Base-by-base conservation (phyloP, 331 rosid genomes). In the Saraca asoca region DNA sequence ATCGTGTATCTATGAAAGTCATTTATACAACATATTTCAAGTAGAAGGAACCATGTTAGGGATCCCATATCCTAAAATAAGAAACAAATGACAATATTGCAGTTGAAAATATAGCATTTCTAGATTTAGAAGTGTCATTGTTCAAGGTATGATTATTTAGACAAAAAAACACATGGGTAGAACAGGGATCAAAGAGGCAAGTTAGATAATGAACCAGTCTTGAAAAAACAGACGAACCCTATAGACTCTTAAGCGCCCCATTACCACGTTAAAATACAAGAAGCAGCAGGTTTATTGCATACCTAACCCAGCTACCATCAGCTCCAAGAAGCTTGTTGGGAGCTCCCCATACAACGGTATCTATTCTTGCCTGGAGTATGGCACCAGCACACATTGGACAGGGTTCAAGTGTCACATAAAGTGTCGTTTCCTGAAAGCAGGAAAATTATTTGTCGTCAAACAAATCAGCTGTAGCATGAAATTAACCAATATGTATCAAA, bases 341-440 rank as follows among this genome's bases (percentile, higher is more conserved):
- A 71, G 99, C 93, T 78, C 99, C 99, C 99, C 99, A 94, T 24
- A 94, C 99, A 52, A 94, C 75, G 35, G 86, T 81, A 39, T 75
- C 81, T 7, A 94, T 19, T 78, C 99, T 83, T 69, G 99, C 95
- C 71, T 90, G 97, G 51, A 86, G 88, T 61, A 90, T 90, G 53
- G 99, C 99, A 29, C 99, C 99, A 75, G 99, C 97, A 68, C 99
- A 94, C 97, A 94, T 94, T 13, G 97, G 87, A 64, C 99, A 94
- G 8, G 99, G 99, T 68, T 94, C 97, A 73, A 94, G 99, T 8
- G 96, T 88, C 19, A 90, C 92, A 60, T 90, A 88, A 13, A 90
- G 96, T 19, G 95, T 83, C 35, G 88, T 66, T 13, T 81, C 97
- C 99, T 94, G 75, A 56, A 50, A 58, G 33, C 13, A 8, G 16